Evolutionary conservation across 768 basidiomycete genomes (phyloP), one percentile per base, ranked within the genome.

Genomic region (Galerina sulciceps): DNA sequence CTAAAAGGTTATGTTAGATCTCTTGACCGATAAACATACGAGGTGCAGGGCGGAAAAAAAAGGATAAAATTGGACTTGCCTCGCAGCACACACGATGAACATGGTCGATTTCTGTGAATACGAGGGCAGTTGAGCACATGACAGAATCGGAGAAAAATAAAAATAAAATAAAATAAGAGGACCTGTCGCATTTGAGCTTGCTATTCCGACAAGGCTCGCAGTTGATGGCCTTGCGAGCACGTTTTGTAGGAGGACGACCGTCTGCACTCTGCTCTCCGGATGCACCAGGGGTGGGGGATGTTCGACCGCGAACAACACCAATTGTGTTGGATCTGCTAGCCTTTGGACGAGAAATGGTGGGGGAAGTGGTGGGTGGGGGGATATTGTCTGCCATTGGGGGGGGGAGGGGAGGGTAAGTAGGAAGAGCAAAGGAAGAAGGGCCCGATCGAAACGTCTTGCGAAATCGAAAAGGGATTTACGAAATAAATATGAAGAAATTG

Each of bases 151-250:
- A 6, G 13, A 41, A 5, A 61, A 46, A 54, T 41, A 23, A 43
- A 45, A 75, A n/a, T n/a, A n/a, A n/a, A n/a, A n/a, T n/a, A 5
- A 61, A 46, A 54, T 41, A 23, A 43, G 43, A 75, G 44, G 55
- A 89, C 91, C 91, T 87, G 74, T 94, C 92, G 77, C 92, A 94
- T 75, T 94, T 93, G 65, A 93, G 85, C 75, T 93, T 92, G 79
- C 88, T 90, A 65, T 87, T 89, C 69, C 92, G 82, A 76, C 92
- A 94, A 2, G 92, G 92, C 66, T 92, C 91, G 69, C 92, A 94
- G 75, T 94, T 94, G 65, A 94, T 92, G 15, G 92, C 91, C 69
- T 93, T 93, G 58, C 92, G 81, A 0, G 92, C 89, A 45, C 92
- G 87, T 73, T 93, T 94, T 20, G 90, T 86, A 2, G 90, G 89